Evolutionary conservation across 352 stramenopile species (phyloP).

Genomic region (Pythium folliculosum): DNA sequence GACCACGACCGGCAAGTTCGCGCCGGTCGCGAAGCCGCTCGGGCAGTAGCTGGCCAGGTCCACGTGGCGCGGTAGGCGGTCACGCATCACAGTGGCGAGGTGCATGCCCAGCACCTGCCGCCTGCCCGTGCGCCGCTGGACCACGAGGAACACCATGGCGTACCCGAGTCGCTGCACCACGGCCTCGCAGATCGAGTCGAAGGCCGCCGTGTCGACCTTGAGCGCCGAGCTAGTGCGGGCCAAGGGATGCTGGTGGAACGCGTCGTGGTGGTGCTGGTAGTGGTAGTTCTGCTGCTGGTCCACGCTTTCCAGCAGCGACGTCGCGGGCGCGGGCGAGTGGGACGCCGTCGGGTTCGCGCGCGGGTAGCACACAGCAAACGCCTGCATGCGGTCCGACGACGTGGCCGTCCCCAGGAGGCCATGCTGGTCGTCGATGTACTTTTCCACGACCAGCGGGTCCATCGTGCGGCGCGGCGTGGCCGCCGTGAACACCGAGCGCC

Average conservation of each 20-base stretch:
- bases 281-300: not conserved
- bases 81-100: slow-evolving; percentile 4
- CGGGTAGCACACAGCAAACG: slow-evolving; percentile 25
- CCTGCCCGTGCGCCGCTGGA: slow-evolving; percentile 25
- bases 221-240: not conserved
- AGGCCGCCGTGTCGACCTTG: slow-evolving; percentile 24
- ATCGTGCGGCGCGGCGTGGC: slow-evolving; percentile 25
- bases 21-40: slow-evolving; percentile 1
- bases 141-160: slow-evolving; percentile 48
- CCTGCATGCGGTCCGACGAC: slow-evolving; percentile 27
- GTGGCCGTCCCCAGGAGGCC: slow-evolving; percentile 37
- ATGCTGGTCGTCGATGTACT: slow-evolving; percentile 51
- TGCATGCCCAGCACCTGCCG: slow-evolving; percentile 44
- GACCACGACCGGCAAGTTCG: slow-evolving; percentile 40
- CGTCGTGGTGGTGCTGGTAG: not conserved
- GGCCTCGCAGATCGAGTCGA: slow-evolving; percentile 65
- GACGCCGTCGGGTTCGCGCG: slow-evolving; percentile 20
- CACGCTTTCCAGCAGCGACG: slow-evolving; percentile 7
- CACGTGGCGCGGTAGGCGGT: slow-evolving; percentile 17
- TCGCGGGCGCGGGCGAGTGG: not conserved
- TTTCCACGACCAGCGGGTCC: slow-evolving; percentile 48
- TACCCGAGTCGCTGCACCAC: slow-evolving; percentile 47
- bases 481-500: slow-evolving; percentile 12
- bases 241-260: not conserved
- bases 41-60: slow-evolving; percentile 19